Base-by-base conservation (phyloP, 2,329 filamentous ascomycete genomes). In the Claviceps quebecensis region DNA sequence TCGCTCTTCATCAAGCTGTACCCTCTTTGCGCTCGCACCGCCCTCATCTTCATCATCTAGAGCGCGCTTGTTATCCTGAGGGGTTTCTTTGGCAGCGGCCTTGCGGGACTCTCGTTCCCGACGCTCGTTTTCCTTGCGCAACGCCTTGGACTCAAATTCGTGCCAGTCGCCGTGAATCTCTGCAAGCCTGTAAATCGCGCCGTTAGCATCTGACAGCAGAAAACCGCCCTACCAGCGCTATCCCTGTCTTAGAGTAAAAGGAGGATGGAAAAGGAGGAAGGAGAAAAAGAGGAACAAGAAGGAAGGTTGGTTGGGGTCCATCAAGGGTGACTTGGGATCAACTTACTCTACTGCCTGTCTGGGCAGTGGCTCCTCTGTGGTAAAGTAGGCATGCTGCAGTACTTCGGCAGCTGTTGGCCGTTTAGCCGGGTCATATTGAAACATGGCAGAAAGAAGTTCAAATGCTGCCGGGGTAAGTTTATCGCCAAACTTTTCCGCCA, bases 121-220 rank as follows among this genome's bases (percentile, higher is more conserved):
- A 51, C 80, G 79, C 65, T 93, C 87, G 59, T 89, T 91, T 66
- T 96, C 90, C 59, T 93, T 93, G 36, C 93, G 78, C 26, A 95
- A 74, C 16, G 89, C 90, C 70, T 98, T 98, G 52, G 88, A 95
- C 70, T 98, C 93, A 61, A 97, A 95, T 65, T 98, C 93, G 64
- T 98, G 93, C 93, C 93, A 98, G 60, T 98, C 93, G 22, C 93
- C 93, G 59, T 93, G 81, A 34, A 98, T 76, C 47, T 83, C 73
- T 54, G 84, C 81, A 48, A 98, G 77, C 61, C 86, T 87, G 56
- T 53, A 39, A 37, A 50, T 17, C 45, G 17, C 26, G 3, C 5
- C 29, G 37, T 52, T 48, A 45, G 40, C 40, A 46, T 34, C 14
- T 7, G 22, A n/a, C 7, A 7, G 26, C 26, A 29, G 26, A 29